A percentile compares a stretch with the other conserved stretches of the same genome.
Conservation (phyloP, 179 eudicot genomes). For the Drosera spatulata region DNA sequence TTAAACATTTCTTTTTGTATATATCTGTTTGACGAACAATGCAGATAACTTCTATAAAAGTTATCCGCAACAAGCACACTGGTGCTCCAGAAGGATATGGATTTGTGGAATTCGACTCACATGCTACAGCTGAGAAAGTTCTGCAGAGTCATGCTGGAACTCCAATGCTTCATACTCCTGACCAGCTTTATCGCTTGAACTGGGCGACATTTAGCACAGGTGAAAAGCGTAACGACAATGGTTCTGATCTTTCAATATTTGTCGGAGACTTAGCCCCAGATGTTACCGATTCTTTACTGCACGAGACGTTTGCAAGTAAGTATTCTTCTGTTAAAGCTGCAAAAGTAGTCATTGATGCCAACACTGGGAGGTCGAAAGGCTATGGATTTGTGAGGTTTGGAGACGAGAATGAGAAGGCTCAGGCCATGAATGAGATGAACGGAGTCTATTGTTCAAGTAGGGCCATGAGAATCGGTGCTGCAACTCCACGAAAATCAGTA, state of each 20-base stretch:
- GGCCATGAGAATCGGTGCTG: constrained; percentile 94
- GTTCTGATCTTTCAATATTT: constrained; percentile 91
- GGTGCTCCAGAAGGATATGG: constrained; percentile 93
- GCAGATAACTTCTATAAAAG: constrained; percentile 72
- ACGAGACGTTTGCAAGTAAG: constrained; percentile 66
- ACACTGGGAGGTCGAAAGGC: constrained; percentile 91
- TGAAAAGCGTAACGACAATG: constrained; percentile 74
- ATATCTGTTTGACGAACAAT: background rate
- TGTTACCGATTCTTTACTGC: constrained; percentile 73
- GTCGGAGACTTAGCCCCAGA: constrained; percentile 97
- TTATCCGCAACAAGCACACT: constrained; percentile 87
- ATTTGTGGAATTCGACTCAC: constrained; percentile 76
- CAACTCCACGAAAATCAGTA: constrained; percentile 85
- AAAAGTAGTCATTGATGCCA: constrained; percentile 90
- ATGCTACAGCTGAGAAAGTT: constrained; percentile 75
- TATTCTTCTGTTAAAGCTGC: constrained; percentile 95
- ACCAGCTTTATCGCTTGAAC: constrained; percentile 81
- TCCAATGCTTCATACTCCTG: constrained; percentile 67
- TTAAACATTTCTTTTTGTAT: too few relatives aligned
- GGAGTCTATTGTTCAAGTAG: constrained; percentile 83
- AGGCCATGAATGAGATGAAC: constrained; percentile 95
- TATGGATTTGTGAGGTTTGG: constrained; percentile 98
- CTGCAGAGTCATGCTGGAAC: constrained; percentile 42
- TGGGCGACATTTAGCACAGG: constrained; percentile 98
- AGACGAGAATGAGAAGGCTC: constrained; percentile 84